Conservation (phyloP, 2,329 filamentous ascomycete genomes). For the Fusarium lyarnte region DNA sequence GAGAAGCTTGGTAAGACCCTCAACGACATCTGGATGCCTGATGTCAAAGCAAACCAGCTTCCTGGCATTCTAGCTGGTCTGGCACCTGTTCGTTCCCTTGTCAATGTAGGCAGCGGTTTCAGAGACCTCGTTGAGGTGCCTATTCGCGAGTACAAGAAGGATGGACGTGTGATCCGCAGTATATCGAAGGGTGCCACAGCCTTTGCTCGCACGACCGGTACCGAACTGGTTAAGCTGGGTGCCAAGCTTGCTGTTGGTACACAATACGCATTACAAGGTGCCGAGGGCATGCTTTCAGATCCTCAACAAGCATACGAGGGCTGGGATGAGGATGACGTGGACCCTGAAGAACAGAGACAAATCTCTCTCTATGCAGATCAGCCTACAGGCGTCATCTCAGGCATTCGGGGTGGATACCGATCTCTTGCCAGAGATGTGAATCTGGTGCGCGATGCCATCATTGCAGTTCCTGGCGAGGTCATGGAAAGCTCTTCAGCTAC, state of each 20-base stretch:
- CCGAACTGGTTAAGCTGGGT: conserved; percentile 91
- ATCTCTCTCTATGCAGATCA: conserved; percentile 95
- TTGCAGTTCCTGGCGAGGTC: conserved; percentile 91
- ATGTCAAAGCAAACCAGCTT: conserved; percentile 89
- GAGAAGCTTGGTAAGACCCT: conserved; percentile 88
- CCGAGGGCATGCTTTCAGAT: conserved; percentile 78
- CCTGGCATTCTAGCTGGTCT: conserved; percentile 88
- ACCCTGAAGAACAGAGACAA: conserved; percentile 77
- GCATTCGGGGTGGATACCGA: conserved; percentile 82
- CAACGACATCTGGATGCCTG: conserved; percentile 96
- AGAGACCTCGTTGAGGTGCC: conserved; percentile 88
- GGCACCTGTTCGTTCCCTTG: conserved; percentile 87
- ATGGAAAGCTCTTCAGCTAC: conserved; percentile 86
- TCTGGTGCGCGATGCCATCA: conserved; percentile 87
- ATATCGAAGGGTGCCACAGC: conserved; percentile 89
- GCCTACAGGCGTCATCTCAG: conserved; percentile 87
- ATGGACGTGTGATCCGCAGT: conserved; percentile 90
- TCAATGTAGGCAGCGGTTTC: conserved; percentile 90
- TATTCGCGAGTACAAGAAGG: conserved; percentile 91
- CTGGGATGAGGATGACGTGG: conserved; percentile 69
- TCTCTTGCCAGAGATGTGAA: conserved; percentile 89
- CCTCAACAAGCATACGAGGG: conserved; percentile 49
- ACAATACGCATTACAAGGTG: conserved; percentile 89
- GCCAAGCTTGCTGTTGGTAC: conserved; percentile 95
- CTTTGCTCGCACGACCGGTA: conserved; percentile 93